phyloP scores from a whole-genome alignment of 495 filamentous ascomycete genomes.

The Neohortaea acidophila region DNA sequence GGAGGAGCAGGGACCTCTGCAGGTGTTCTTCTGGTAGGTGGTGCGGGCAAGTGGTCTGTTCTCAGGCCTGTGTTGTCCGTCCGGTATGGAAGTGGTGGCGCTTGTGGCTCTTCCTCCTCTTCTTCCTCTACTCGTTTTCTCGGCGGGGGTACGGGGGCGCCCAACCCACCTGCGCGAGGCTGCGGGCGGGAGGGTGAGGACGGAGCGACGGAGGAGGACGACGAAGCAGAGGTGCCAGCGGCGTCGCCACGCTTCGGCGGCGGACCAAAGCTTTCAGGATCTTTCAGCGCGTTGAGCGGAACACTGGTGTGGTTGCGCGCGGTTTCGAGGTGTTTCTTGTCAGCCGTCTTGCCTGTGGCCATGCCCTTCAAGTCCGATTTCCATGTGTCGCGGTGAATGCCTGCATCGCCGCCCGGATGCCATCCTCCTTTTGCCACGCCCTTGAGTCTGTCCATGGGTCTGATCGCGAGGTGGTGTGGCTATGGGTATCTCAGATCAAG shows the following conservation, averaged over 20 bases:
- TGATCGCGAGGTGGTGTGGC: no score
- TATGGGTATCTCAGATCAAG: no score
- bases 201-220: conserved; percentile 15
- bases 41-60: conserved; percentile 53
- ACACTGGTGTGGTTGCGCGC: conserved; percentile 39
- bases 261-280: conserved; percentile 71
- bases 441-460: conserved; percentile 17
- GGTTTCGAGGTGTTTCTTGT: conserved; percentile 30
- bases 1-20: conserved; percentile 1
- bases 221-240: no score
- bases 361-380: conserved; percentile 13
- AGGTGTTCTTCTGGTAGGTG: conserved; percentile 41
- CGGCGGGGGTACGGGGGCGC: no score
- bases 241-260: conserved; percentile 61
- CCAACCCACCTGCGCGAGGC: no score
- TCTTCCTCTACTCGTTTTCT: no score
- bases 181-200: conserved; percentile 19
- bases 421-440: conserved; percentile 22
- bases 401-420: conserved; percentile 21
- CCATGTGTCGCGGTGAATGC: conserved; percentile 18
- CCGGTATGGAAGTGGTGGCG: conserved; percentile 52
- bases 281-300: conserved; percentile 64
- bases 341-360: conserved; percentile 28
- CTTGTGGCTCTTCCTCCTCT: conserved; percentile 26
- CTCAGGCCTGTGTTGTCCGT: conserved; percentile 55